phyloP scores from a whole-genome alignment of 2,329 filamentous ascomycete species.

The Xylariaceae sp. region DNA sequence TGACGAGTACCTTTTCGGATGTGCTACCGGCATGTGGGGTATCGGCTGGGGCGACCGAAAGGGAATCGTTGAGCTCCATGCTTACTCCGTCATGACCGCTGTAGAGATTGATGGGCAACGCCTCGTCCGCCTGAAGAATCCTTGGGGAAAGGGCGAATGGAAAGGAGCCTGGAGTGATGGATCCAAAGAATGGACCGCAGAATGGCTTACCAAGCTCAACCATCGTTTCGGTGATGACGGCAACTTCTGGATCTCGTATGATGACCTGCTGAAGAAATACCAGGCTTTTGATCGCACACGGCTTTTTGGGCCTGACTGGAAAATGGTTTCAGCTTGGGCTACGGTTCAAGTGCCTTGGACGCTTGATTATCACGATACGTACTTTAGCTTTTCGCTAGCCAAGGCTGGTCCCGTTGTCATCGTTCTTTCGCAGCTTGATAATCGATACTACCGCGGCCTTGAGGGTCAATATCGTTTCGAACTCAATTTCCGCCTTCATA shows the following conservation, averaged over 20 bases:
- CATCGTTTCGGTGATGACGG: constrained; percentile 77
- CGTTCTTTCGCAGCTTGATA: constrained; percentile 55
- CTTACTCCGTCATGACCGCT: constrained; percentile 57
- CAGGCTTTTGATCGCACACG: constrained; percentile 56
- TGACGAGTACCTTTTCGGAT: constrained; percentile 68
- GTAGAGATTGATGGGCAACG: constrained; percentile 59
- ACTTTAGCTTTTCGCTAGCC: constrained; percentile 50
- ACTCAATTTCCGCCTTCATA: constrained; percentile 53
- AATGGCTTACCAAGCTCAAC: constrained; percentile 68
- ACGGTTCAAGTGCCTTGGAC: constrained; percentile 54
- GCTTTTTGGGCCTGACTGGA: constrained; percentile 55
- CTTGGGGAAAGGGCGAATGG: constrained; percentile 80
- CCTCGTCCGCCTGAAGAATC: constrained; percentile 66
- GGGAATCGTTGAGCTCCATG: constrained; percentile 56
- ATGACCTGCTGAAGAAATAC: constrained; percentile 56
- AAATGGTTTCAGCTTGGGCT: constrained; percentile 45
- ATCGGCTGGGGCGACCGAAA: constrained; percentile 45
- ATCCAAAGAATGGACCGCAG: constrained; percentile 77
- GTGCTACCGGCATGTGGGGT: constrained; percentile 49
- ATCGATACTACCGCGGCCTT: constrained; percentile 54
- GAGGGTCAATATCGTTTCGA: constrained; percentile 54
- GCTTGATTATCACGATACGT: constrained; percentile 49
- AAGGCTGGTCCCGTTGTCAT: constrained; percentile 49
- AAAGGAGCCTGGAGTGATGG: constrained; percentile 79
- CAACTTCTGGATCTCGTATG: constrained; percentile 58